Conservation (phyloP, 495 filamentous ascomycete genomes). For the Daldinia grandis region DNA sequence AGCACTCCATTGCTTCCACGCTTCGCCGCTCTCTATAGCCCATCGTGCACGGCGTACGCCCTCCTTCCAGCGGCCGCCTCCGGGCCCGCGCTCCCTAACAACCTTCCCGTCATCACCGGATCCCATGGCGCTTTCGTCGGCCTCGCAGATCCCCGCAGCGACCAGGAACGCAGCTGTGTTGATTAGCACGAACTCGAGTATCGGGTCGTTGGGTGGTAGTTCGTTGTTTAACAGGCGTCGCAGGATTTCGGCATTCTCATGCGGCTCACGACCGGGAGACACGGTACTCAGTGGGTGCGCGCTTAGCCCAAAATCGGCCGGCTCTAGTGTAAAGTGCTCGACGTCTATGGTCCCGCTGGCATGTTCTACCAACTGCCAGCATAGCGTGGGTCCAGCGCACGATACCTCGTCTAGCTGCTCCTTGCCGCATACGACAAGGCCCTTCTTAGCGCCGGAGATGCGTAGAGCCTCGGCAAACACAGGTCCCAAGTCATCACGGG, state of each 20-base stretch:
- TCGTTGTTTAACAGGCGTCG: conserved; percentile 77
- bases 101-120: conserved; percentile 70
- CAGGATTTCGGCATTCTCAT: conserved; percentile 86
- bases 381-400: conserved; percentile 84
- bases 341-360: conserved; percentile 63
- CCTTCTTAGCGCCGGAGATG: conserved; percentile 79
- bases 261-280: conserved; percentile 81
- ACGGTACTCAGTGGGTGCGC: conserved; percentile 78
- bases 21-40: conserved; percentile 82
- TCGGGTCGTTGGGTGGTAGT: conserved; percentile 76
- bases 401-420: conserved; percentile 96
- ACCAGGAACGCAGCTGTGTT: conserved; percentile 92
- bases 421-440: conserved; percentile 89
- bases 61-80: conserved; percentile 89
- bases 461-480: conserved; percentile 87
- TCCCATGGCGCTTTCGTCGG: conserved; percentile 78
- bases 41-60: conserved; percentile 84
- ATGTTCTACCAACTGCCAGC: conserved; percentile 78
- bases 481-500: conserved; percentile 81
- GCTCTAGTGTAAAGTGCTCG: conserved; percentile 77
- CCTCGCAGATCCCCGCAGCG: conserved; percentile 84
- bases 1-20: conserved; percentile 73
- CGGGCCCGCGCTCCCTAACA: conserved; percentile 80
- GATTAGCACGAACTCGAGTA: conserved; percentile 91
- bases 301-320: conserved; percentile 84